Percentiles rank a stretch among this genome's conserved stretches.
phyloP scores from a whole-genome alignment of 352 stramenopile genomes.

The Aphanomyces cochlioides region DNA sequence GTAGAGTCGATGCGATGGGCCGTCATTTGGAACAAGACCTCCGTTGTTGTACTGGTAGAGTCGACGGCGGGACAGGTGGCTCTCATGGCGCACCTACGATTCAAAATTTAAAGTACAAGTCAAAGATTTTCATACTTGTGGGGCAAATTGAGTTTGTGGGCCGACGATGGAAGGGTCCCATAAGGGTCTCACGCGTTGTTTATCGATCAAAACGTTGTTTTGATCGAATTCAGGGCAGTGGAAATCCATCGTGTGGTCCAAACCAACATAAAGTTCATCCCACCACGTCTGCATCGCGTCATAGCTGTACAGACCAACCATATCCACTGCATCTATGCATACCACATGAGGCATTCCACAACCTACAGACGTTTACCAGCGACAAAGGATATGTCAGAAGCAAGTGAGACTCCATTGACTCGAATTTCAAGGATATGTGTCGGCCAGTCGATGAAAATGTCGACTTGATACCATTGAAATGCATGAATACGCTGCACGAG shows the following conservation, averaged over 20 bases:
- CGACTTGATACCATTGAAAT: conserved; percentile 93
- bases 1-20: conserved; percentile 72
- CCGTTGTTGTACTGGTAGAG: conserved; percentile 79
- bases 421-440: conserved; percentile 75
- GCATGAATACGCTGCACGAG: conserved; percentile 43
- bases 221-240: conserved; percentile 56
- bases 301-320: conserved; percentile 78
- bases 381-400: conserved; percentile 53
- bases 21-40: conserved; percentile 79
- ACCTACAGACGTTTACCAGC: conserved; percentile 18
- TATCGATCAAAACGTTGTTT: conserved; percentile 3
- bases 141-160: neutral
- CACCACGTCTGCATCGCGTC: conserved; percentile 87
- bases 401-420: conserved; percentile 88
- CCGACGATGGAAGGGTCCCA: conserved; percentile 17
- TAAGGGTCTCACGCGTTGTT: conserved; percentile 1
- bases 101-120: neutral
- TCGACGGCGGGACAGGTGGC: conserved; percentile 70
- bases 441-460: conserved; percentile 89
- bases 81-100: conserved; percentile 65
- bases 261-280: conserved; percentile 94
- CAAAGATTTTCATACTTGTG: neutral
- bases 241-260: conserved; percentile 89
- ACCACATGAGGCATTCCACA: neutral
- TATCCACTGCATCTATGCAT: conserved; percentile 38